Evolutionary conservation across 1,284 basidiomycete genomes (phyloP), one percentile per base, ranked within the genome.

Genomic region (Sporisorium scitamineum): DNA sequence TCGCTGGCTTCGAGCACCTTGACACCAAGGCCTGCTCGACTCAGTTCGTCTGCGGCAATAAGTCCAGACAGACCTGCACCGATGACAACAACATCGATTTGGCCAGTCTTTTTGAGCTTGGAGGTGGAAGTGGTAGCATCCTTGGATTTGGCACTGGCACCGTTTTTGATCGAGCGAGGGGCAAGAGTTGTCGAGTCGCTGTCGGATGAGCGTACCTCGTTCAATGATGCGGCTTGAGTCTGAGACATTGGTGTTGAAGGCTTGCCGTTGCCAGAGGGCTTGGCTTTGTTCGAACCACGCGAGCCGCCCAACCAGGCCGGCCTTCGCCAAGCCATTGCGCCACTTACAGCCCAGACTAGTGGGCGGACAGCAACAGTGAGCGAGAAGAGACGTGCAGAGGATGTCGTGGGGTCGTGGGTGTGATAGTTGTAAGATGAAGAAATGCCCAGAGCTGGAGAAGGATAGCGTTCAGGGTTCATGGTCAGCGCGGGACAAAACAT

Each of bases 41-140:
- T 67, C 31, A 88, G 86, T 18, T 85, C 78, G 32, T 84, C 81
- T 1, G 87, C 87, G 3, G 87, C 86, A 22, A 87, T 85, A n/a
- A 87, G 81, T 20, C 87, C 88, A 2, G 86, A 79, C 82, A 87
- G 87, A 10, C 87, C 87, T 11, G 88, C 87, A 14, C 88, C 88
- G 54, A 88, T 78, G 67, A 88, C 83, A 76, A 87, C 78, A 8
- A 85, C 86, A 67, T 87, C 87, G 72, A 64, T 53, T 2, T 39
- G 50, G 24, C 68, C 58, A 2, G 50, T 61, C 39, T 37, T 57
- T 34, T 42, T 61, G 7, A 70, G 57, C 54, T 64, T 64, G 29
- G 5, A 16, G n/a, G 41, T 18, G 20, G 29, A 13, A 26, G 20
- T 24, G 26, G 27, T 5, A 11, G 37, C 22, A n/a, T 20, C 48